Conservation (phyloP, 129 eudicot genomes). For the Mikania micrantha region DNA sequence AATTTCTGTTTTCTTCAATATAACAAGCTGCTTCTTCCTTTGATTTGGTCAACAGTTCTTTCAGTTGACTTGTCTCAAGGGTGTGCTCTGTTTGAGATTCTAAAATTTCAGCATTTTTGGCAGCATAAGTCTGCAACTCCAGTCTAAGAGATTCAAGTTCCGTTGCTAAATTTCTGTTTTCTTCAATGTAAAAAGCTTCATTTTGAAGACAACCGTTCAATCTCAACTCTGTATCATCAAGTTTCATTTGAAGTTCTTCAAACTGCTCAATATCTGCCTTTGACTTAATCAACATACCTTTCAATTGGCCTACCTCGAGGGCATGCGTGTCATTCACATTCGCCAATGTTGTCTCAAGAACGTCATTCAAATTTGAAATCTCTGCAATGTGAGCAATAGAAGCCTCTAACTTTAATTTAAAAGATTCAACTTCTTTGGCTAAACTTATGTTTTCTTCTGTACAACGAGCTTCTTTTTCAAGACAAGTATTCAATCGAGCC, state of each 20-base stretch:
- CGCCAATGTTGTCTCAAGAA: constrained; percentile 20
- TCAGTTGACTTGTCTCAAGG: constrained; percentile 1
- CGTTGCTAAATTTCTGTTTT: constrained; percentile 8
- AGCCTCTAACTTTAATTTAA: constrained; percentile 39
- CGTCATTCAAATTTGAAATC: constrained; percentile 29
- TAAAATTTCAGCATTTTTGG: constrained; percentile 37
- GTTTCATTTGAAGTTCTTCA: constrained; percentile 13
- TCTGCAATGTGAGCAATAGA: constrained; percentile 29
- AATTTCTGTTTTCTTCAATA: constrained; percentile 6
- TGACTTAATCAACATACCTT: constrained; percentile 22
- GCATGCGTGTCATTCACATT: constrained; percentile 20
- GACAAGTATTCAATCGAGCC: constrained; percentile 14
- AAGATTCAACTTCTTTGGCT: constrained; percentile 22
- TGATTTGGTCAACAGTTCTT: background rate
- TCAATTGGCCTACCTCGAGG: constrained; percentile 17
- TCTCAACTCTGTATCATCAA: constrained; percentile 17
- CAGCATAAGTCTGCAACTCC: constrained; percentile 35
- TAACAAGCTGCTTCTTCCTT: constrained; percentile 2
- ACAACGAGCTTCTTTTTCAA: constrained; percentile 29
- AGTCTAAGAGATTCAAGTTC: constrained; percentile 30
- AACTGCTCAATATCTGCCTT: constrained; percentile 17
- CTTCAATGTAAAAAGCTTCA: constrained; percentile 21
- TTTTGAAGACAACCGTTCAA: constrained; percentile 2
- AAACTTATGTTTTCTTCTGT: constrained; percentile 36
- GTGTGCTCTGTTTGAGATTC: background rate